Percentiles rank a stretch among this genome's conserved stretches.
Evolutionary conservation across 306 rosid species (phyloP).

Genomic region (Cucurbita argyrosperma): DNA sequence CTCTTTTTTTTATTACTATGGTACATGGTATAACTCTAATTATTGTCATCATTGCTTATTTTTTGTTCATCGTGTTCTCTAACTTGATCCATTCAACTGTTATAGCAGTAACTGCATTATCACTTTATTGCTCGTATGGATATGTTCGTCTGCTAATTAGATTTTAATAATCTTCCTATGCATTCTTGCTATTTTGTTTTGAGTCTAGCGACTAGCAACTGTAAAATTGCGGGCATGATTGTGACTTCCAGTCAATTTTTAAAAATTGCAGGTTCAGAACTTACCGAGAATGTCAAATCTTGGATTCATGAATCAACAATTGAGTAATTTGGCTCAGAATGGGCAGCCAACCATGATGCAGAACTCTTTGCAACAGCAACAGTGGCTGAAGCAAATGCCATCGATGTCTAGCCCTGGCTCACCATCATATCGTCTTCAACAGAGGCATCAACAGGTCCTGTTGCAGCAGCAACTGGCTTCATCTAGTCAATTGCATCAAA

Average conservation of each 20-base stretch:
- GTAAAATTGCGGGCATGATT: not conserved
- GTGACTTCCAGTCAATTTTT: not conserved
- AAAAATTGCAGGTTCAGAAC: slow-evolving; percentile 50
- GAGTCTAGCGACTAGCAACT: not conserved
- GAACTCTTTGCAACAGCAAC: slow-evolving; percentile 62
- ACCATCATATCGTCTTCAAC: slow-evolving; percentile 49
- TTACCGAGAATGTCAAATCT: slow-evolving; percentile 62
- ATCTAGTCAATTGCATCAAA: slow-evolving; percentile 54
- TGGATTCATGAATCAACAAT: slow-evolving; percentile 69
- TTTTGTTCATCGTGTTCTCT: not conserved
- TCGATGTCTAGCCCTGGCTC: slow-evolving; percentile 58
- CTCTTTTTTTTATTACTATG: not conserved
- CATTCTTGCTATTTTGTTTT: slow-evolving; percentile 7
- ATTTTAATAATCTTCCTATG: not conserved
- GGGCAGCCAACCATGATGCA: slow-evolving; percentile 66
- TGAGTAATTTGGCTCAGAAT: slow-evolving; percentile 70
- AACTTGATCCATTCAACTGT: not conserved
- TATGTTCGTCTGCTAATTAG: not conserved
- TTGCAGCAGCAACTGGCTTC: slow-evolving; percentile 72
- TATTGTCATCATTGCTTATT: not conserved
- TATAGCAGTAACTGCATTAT: not conserved
- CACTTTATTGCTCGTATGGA: not conserved
- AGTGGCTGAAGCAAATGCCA: slow-evolving; percentile 84
- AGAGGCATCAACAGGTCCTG: slow-evolving; percentile 41
- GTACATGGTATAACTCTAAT: not conserved